phyloP scores from a whole-genome alignment of 2,329 filamentous ascomycete species.

The Colletotrichum sp. region DNA sequence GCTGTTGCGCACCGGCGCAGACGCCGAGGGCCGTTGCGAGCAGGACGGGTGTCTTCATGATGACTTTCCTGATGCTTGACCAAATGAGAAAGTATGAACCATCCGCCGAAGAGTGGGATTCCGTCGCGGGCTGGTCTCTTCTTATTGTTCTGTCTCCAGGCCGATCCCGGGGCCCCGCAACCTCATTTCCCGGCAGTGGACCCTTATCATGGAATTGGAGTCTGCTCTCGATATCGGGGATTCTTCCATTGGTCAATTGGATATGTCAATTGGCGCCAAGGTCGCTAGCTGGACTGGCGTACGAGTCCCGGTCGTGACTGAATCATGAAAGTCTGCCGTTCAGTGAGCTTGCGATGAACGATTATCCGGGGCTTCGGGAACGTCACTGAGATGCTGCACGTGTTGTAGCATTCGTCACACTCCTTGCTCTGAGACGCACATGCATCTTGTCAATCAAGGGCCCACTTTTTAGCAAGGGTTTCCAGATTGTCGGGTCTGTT shows the following conservation, averaged over 20 bases:
- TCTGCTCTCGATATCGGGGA: not conserved
- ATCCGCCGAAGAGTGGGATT: not conserved
- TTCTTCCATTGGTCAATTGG: not conserved
- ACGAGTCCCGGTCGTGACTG: not conserved
- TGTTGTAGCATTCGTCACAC: not conserved
- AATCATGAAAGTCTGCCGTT: not conserved
- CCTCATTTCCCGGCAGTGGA: conserved; percentile 8
- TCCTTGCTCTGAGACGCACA: not conserved
- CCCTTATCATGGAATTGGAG: not conserved
- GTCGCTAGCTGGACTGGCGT: not conserved
- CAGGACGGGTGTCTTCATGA: not conserved
- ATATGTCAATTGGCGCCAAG: not conserved
- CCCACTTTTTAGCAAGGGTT: not conserved
- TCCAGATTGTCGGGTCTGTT: not conserved
- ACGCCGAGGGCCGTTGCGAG: not conserved
- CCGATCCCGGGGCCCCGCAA: conserved; percentile 15
- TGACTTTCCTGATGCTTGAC: not conserved
- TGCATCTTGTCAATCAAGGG: not conserved
- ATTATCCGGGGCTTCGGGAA: not conserved
- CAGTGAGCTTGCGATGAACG: not conserved
- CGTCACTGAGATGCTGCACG: not conserved
- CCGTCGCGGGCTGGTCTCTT: not conserved
- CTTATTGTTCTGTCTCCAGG: not conserved
- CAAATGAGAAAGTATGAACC: not conserved
- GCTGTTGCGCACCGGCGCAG: not conserved